phyloP scores from a whole-genome alignment of 768 basidiomycete species.

The Russula griseocarnosa region DNA sequence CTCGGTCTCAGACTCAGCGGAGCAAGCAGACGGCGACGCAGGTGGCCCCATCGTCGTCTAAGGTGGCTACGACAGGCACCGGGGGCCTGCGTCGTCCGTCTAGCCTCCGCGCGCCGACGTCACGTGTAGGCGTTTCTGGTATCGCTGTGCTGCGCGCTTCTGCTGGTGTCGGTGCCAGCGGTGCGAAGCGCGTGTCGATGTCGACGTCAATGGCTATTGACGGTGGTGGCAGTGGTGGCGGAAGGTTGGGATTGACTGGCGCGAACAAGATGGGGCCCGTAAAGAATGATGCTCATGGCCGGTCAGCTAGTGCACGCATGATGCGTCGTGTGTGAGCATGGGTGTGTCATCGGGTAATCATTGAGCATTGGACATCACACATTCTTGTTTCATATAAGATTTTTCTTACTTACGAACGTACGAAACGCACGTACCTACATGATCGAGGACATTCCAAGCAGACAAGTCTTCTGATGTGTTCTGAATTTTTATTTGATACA shows the following conservation, averaged over 20 bases:
- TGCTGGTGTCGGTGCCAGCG: background rate
- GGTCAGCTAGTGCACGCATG: background rate
- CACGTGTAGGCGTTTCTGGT: background rate
- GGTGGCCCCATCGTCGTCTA: background rate
- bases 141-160: background rate
- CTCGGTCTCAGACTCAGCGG: background rate
- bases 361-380: background rate
- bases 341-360: too few relatives aligned
- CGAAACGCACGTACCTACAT: background rate
- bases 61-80: background rate
- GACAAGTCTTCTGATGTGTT: background rate
- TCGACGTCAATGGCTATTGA: background rate
- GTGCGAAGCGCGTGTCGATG: background rate
- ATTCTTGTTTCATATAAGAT: slow-evolving; percentile 5
- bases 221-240: background rate
- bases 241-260: background rate
- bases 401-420: slow-evolving; percentile 19
- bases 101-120: slow-evolving; percentile 12
- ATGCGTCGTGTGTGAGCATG: slow-evolving; percentile 15
- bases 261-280: background rate
- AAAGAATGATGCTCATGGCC: background rate
- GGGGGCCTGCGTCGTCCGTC: slow-evolving; percentile 11
- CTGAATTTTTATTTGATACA: background rate
- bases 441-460: slow-evolving; percentile 1
- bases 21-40: background rate